Evolutionary conservation across 1,284 basidiomycete genomes (phyloP).

Genomic region (Fomitopsis pinicola): DNA sequence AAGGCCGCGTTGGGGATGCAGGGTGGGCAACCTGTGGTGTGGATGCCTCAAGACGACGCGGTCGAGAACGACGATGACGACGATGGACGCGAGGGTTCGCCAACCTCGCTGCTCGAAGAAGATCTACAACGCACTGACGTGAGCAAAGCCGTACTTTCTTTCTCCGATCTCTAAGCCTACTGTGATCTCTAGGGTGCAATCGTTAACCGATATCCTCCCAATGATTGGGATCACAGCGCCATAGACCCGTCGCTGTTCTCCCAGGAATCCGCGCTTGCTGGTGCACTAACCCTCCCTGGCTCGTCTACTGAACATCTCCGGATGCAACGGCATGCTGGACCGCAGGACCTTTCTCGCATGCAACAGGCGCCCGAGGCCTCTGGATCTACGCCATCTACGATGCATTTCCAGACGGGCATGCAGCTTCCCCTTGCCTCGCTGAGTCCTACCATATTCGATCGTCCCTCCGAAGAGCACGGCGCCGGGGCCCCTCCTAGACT

Average conservation of each 20-base stretch:
- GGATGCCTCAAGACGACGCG: constrained; percentile 25
- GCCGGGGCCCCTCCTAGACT: constrained; percentile 28
- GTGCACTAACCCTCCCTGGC: constrained; percentile 18
- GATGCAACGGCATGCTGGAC: neutral
- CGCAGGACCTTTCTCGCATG: neutral
- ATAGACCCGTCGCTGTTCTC: constrained; percentile 25
- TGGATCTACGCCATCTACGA: neutral
- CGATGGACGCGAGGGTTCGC: neutral
- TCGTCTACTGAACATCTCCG: neutral
- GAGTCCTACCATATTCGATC: constrained; percentile 2
- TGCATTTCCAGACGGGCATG: constrained; percentile 10
- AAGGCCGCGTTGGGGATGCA: constrained; percentile 37
- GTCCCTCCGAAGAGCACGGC: constrained; percentile 2
- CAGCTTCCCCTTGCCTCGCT: constrained; percentile 12
- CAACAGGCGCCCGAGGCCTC: neutral
- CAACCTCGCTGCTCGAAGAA: constrained; percentile 1
- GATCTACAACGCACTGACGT: neutral
- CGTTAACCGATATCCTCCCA: neutral
- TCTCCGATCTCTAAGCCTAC: neutral
- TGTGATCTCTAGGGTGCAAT: neutral
- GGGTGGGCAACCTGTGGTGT: constrained; percentile 23
- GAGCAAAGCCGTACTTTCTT: neutral
- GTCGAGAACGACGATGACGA: constrained; percentile 10
- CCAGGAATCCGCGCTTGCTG: constrained; percentile 24
- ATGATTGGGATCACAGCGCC: constrained; percentile 18